Percentiles rank a stretch among this genome's conserved stretches.
Evolutionary conservation across 2,329 filamentous ascomycete species (phyloP).

Genomic region (Claviceps lovelessii): DNA sequence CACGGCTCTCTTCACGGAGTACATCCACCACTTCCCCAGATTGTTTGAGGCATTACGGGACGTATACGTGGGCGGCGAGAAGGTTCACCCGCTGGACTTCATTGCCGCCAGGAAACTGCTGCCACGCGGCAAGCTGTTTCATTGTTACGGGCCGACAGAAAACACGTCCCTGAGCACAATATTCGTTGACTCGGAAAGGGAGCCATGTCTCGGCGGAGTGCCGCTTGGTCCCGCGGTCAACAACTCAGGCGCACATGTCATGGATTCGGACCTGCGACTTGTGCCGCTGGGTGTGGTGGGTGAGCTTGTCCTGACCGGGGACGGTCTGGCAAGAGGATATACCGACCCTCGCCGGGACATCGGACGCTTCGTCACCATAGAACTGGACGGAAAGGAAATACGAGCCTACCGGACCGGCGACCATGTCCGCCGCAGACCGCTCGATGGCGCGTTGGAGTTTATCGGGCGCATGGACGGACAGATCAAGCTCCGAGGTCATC

Average conservation of each 20-base stretch:
- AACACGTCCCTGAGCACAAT: not conserved
- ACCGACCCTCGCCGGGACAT: slow-evolving; percentile 5
- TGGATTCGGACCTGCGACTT: slow-evolving; percentile 11
- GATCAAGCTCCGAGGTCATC: slow-evolving; percentile 18
- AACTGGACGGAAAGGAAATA: not conserved
- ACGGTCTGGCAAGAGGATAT: slow-evolving; percentile 13
- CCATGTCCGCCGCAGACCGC: slow-evolving; percentile 9
- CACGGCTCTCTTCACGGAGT: not conserved
- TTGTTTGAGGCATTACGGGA: not conserved
- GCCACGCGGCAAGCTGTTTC: not conserved
- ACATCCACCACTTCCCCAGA: not conserved
- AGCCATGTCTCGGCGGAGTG: not conserved
- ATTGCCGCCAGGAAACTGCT: not conserved
- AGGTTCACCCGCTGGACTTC: not conserved
- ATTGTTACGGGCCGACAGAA: slow-evolving; percentile 6
- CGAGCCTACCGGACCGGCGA: slow-evolving; percentile 16
- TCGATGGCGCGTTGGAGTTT: slow-evolving; percentile 14
- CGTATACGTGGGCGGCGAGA: not conserved
- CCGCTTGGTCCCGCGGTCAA: not conserved
- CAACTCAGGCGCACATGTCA: slow-evolving; percentile 8
- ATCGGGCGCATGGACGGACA: slow-evolving; percentile 16
- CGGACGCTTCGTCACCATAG: slow-evolving; percentile 9
- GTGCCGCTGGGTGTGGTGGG: slow-evolving; percentile 14
- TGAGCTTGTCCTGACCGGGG: slow-evolving; percentile 15
- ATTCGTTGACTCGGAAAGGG: not conserved